Evolutionary conservation across 129 eudicot species (phyloP).

Genomic region (Ambrosia artemisiifolia): DNA sequence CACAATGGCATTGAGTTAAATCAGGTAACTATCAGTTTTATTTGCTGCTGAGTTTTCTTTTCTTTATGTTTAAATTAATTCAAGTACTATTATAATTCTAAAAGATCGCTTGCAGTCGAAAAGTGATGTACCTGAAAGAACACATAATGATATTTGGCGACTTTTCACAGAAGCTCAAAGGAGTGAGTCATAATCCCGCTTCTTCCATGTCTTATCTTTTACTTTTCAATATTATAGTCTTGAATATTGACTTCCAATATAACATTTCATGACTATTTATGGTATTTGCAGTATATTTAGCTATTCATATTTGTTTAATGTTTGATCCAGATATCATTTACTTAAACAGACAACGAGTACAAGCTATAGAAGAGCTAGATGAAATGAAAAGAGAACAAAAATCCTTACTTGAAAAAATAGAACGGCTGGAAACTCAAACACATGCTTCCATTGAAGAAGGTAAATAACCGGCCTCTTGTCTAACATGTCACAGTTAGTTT

Average conservation of each 20-base stretch:
- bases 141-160: conserved; percentile 42
- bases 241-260: not conserved
- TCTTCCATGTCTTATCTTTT: not conserved
- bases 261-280: not conserved
- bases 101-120: conserved; percentile 23
- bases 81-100: not conserved
- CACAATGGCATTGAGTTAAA: conserved; percentile 24
- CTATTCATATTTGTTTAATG: not conserved
- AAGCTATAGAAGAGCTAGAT: conserved; percentile 58
- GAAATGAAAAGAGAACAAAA: conserved; percentile 43
- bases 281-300: not conserved
- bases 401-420: conserved; percentile 38
- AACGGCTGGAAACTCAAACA: conserved; percentile 41
- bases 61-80: not conserved
- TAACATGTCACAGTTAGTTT: not conserved
- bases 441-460: conserved; percentile 36
- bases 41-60: not conserved
- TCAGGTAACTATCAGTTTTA: conserved; percentile 33
- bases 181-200: conserved; percentile 34
- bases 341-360: conserved; percentile 61
- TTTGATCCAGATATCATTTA: conserved; percentile 49
- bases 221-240: not conserved
- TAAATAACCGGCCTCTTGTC: not conserved
- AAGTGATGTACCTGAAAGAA: conserved; percentile 28
- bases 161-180: conserved; percentile 68